These are phyloP conservation scores for Fagus sylvatica DNA, from an alignment of 306 rosid species.

Conservation along the genomic window DNA sequence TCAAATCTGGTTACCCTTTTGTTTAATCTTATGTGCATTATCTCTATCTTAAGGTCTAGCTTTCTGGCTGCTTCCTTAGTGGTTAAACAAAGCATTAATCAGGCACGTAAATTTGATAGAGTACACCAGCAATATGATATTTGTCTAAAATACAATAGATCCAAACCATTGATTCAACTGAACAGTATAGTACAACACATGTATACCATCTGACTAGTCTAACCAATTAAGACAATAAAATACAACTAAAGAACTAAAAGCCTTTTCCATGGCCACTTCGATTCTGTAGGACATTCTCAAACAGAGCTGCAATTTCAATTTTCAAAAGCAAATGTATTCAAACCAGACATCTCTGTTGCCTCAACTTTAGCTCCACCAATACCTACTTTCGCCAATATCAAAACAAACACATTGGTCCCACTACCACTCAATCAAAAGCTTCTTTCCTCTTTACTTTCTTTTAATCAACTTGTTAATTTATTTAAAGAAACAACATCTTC, in stretches of 20 bases:
- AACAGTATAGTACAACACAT: conserved; percentile 14
- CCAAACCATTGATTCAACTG: conserved; percentile 25
- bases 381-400: conserved; percentile 43
- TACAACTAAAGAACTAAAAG: conserved; percentile 25
- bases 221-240: conserved; percentile 23
- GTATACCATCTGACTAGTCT: conserved; percentile 22
- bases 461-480: conserved; percentile 27
- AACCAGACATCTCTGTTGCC: conserved; percentile 37
- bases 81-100: too few species aligned
- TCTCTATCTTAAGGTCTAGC: too few species aligned
- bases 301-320: conserved; percentile 32
- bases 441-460: conserved; percentile 39
- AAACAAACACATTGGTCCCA: conserved; percentile 47
- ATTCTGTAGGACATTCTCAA: conserved; percentile 28
- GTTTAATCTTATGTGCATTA: too few species aligned
- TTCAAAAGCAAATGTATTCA: conserved; percentile 49
- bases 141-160: background rate
- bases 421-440: conserved; percentile 47
- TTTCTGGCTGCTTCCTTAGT: too few species aligned
- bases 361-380: conserved; percentile 44
- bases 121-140: too few species aligned
- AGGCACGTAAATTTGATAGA: too few species aligned
- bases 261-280: conserved; percentile 10
- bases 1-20: too few species aligned
- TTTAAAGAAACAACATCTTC: conserved; percentile 24